Base-by-base conservation (phyloP, 768 basidiomycete genomes). In the Phlebiopsis flavidoalba region DNA sequence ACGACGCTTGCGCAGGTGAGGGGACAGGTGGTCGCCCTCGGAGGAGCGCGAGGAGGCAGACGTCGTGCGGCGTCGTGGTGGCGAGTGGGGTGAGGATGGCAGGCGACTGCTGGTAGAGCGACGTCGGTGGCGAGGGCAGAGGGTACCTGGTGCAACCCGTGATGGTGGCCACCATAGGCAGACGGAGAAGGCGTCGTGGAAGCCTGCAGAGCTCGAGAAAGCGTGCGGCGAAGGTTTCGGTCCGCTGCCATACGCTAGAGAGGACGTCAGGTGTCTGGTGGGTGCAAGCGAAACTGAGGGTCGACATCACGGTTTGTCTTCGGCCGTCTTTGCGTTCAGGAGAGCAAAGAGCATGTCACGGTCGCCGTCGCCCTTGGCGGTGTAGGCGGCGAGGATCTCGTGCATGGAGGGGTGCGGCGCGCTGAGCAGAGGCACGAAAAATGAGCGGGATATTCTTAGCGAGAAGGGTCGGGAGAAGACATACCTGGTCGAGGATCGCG, bases 281-380 rank as follows among this genome's bases (percentile, higher is more conserved):
- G n/a, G 36, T 50, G 4, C 36, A 53, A 10, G 47, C 26, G 54
- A 35, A 24, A 26, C 19, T 26, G 53, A 19, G 56, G 5, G 21
- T 37, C 22, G 5, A 54, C 64, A n/a, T 67, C 22, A 92, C 93
- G 83, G n/a, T n/a, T 96, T 90, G 70, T 97, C 95, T 72, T 97
- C 95, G 12, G 95, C 88, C 50, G 86, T 83, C 78, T 97, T 97
- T 69, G 94, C 93, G 62, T 89, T 93, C 53, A 97, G 79, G 82
- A 97, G 90, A 65, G 92, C 84, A 37, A 96, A 80, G 21, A 97
- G 79, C 85, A 95, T 89, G 56, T 95, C 93, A 22, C 94, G 82
- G 79, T 97, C 95, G 47, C 93, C 94, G 62, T 95, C 91, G 62
- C 95, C 95, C 68, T 87, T 91, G 43, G 85, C 75, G 59, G 83